Base-by-base conservation (phyloP, 495 filamentous ascomycete genomes). In the Penicillium herquei region DNA sequence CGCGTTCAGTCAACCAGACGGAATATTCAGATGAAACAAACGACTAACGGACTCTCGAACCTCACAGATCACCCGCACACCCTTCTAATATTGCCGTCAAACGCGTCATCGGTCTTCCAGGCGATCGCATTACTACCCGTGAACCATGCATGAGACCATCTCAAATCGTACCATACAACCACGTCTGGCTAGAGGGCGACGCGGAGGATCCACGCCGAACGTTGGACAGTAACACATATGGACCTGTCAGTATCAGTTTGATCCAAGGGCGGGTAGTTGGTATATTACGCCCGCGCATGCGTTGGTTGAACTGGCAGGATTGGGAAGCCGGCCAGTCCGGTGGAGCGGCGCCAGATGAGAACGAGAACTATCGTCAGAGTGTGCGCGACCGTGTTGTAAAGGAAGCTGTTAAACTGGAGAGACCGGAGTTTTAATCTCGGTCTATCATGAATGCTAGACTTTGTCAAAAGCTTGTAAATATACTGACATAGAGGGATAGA, bases 141-240 rank as follows among this genome's bases (percentile, higher is more conserved):
- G 73, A 77, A 39, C 86, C 86, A 13, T 89, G 84, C 64, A 77
- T 84, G 31, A 72, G 80, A 30, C 53, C 68, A 2, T 75, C 70
- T 7, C 81, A 84, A 56, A 74, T 78, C 32, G 79, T 93, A 12
- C 88, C 88, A 0, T 74, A 74, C 39, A 87, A 87, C 6, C 87
- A 92, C 74, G 75, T 92, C 35, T 93, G 89, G 89, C 75, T 93
- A 14, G 88, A 92, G 63, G 89, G 89, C 0, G 89, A 91, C 66
- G 80, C 78, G 13, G 68, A 71, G 40, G 79, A 85, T 55, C 76
- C 72, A 30, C 55, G 59, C 13, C 72, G 79, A 56, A 84, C 81
- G 57, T 66, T 83, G 50, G 89, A 93, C 65, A 91, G 87, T 63
- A 91, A 91, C 70, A 78, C 77, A 26, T 91, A 90, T 63, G 89